phyloP scores from a whole-genome alignment of 2,329 filamentous ascomycete species.

The Seiridium cupressi region DNA sequence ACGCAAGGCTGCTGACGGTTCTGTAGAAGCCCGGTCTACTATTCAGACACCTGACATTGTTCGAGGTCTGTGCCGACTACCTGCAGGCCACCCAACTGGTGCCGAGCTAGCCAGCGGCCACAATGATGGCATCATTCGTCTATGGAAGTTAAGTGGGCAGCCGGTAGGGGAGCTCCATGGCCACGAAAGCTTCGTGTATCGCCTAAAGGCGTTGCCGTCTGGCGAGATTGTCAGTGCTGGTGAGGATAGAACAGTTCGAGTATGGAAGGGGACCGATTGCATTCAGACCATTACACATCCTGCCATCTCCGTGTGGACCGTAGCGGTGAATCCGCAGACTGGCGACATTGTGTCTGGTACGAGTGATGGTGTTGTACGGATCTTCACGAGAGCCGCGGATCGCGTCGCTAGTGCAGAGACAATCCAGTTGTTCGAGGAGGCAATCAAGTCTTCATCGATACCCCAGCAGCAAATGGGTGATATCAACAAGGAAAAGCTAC shows the following conservation, averaged over 20 bases:
- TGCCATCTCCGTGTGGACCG: constrained; percentile 92
- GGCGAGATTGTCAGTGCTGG: constrained; percentile 89
- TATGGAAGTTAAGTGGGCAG: constrained; percentile 81
- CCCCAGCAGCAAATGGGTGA: constrained; percentile 80
- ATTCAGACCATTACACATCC: constrained; percentile 96
- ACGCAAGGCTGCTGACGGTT: constrained; percentile 54
- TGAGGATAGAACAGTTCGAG: constrained; percentile 87
- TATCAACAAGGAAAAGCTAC: constrained; percentile 89
- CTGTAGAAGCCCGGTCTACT: constrained; percentile 50
- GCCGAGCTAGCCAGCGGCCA: constrained; percentile 94
- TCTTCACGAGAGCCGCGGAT: constrained; percentile 74
- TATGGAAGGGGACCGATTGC: constrained; percentile 83
- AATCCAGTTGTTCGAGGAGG: constrained; percentile 74
- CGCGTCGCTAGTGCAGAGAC: constrained; percentile 68
- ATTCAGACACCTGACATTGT: constrained; percentile 77
- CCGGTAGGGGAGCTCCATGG: constrained; percentile 77
- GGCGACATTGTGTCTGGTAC: constrained; percentile 94
- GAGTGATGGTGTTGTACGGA: constrained; percentile 80
- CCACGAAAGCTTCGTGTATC: constrained; percentile 95
- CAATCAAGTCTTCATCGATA: constrained; percentile 80
- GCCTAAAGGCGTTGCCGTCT: constrained; percentile 71
- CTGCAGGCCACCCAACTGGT: constrained; percentile 70
- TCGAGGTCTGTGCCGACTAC: constrained; percentile 82
- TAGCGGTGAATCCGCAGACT: constrained; percentile 76
- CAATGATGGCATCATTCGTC: constrained; percentile 84